Percentiles rank a stretch among this genome's conserved stretches.
Evolutionary conservation across 2,329 filamentous ascomycete genomes (phyloP).

Genomic region (Teratosphaeria epicoccoides): DNA sequence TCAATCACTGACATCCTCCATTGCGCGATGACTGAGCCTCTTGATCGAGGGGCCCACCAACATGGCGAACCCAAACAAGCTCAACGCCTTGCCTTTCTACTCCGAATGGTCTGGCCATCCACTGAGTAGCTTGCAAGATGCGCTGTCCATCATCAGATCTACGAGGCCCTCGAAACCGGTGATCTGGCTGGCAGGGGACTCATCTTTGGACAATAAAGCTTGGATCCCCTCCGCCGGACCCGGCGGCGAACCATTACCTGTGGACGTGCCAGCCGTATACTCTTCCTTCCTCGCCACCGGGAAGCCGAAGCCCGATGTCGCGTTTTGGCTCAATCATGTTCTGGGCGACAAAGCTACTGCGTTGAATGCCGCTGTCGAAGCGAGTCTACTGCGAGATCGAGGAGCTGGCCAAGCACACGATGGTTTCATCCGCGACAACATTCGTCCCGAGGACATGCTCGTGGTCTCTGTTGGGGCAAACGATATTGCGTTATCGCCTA

Average conservation of each 20-base stretch:
- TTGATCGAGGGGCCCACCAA: neutral
- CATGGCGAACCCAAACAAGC: neutral
- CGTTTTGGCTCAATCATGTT: slow-evolving; percentile 6
- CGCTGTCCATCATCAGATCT: neutral
- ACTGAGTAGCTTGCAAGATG: neutral
- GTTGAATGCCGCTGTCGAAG: slow-evolving; percentile 7
- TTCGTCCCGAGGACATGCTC: slow-evolving; percentile 2
- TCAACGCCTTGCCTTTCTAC: slow-evolving; percentile 4
- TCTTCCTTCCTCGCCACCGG: neutral
- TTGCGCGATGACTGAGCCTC: neutral
- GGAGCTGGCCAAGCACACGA: slow-evolving; percentile 1
- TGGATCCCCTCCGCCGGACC: slow-evolving; percentile 5
- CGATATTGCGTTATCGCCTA: slow-evolving; percentile 7
- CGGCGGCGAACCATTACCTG: slow-evolving; percentile 4
- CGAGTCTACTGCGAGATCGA: slow-evolving; percentile 4
- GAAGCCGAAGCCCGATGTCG: slow-evolving; percentile 6
- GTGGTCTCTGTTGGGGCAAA: slow-evolving; percentile 7
- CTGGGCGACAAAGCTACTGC: slow-evolving; percentile 3
- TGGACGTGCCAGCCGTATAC: slow-evolving; percentile 2
- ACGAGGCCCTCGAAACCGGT: neutral
- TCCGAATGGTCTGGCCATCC: slow-evolving; percentile 7
- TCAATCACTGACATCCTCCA: no score
- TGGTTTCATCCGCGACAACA: slow-evolving; percentile 6
- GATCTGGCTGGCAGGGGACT: slow-evolving; percentile 6
- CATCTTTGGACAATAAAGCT: slow-evolving; percentile 7